Conservation (phyloP, 148 eudicot genomes). For the Nepenthes gracilis region DNA sequence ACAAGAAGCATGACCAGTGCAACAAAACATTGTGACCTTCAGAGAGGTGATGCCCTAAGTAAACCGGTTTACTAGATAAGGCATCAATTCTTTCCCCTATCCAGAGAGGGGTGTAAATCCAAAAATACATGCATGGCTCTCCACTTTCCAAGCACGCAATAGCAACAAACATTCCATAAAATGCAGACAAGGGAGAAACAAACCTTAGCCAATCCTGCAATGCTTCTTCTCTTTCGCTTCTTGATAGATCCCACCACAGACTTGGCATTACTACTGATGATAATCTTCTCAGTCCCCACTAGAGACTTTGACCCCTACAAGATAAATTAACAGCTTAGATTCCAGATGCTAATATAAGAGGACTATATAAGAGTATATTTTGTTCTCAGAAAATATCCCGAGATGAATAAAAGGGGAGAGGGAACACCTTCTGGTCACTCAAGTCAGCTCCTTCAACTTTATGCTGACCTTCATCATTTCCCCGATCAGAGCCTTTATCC, state of each 20-base stretch:
- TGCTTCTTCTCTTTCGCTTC: conserved; percentile 51
- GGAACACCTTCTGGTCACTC: conserved; percentile 31
- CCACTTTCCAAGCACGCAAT: too few species aligned
- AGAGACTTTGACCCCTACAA: not conserved
- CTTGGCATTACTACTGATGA: conserved; percentile 20
- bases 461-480: conserved; percentile 17
- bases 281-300: not conserved
- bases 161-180: too few species aligned
- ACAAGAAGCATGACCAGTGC: too few species aligned
- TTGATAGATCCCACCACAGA: conserved; percentile 27
- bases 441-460: conserved; percentile 9
- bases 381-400: too few species aligned
- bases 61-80: too few species aligned
- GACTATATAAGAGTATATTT: not conserved
- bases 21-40: too few species aligned
- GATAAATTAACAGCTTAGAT: not conserved
- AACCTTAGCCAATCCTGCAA: conserved; percentile 73
- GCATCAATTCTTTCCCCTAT: too few species aligned
- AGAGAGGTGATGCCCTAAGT: too few species aligned
- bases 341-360: not conserved
- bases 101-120: too few species aligned
- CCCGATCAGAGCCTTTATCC: conserved; percentile 26
- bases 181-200: conserved; percentile 3
- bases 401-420: not conserved
- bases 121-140: too few species aligned